Conservation (phyloP, 306 rosid species). For the Fragaria iinumae region DNA sequence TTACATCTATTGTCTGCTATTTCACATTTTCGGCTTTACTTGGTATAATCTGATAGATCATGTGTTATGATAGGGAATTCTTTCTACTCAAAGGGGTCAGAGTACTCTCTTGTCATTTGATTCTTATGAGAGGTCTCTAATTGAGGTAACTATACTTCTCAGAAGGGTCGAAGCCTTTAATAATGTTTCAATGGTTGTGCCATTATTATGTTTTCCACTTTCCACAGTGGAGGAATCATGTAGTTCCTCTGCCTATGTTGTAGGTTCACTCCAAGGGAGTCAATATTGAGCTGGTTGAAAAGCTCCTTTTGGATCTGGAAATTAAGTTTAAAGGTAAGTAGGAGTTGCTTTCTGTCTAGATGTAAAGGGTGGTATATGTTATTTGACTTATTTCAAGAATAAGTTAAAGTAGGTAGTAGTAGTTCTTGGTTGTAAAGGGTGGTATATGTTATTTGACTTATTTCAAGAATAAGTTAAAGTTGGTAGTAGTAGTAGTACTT, state of each 20-base stretch:
- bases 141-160: constrained; percentile 49
- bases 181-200: not conserved
- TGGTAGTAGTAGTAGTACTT: not conserved
- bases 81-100: constrained; percentile 86
- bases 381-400: not conserved
- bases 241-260: constrained; percentile 14
- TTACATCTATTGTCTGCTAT: not conserved
- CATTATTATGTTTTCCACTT: not conserved
- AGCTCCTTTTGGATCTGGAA: constrained; percentile 56
- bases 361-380: not conserved
- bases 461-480: not conserved
- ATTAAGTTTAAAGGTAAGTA: constrained; percentile 61
- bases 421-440: not conserved
- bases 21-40: constrained; percentile 1
- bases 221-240: not conserved
- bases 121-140: constrained; percentile 68
- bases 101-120: constrained; percentile 57
- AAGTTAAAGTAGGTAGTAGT: not conserved
- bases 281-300: constrained; percentile 61
- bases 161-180: not conserved
- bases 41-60: not conserved
- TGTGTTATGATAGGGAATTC: constrained; percentile 51
- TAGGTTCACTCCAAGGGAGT: constrained; percentile 90
- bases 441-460: not conserved
- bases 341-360: constrained; percentile 9